phyloP scores from a whole-genome alignment of 192 early-diverging fungal genomes.

The Gamsiella multidivaricata region DNA sequence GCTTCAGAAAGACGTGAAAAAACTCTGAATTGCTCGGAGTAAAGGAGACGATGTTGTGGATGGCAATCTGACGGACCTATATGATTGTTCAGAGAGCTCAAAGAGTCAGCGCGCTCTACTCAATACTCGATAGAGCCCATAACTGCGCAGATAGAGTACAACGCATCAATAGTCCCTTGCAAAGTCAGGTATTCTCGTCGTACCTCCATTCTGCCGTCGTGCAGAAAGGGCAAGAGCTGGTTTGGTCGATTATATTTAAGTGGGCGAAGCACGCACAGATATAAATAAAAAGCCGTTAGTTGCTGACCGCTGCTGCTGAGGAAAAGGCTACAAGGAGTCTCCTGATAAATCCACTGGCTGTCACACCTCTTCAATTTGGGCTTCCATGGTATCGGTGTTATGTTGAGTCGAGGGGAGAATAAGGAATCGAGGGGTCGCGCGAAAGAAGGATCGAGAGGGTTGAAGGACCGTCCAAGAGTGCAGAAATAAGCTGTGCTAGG shows the following conservation, averaged over 20 bases:
- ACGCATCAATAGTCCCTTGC: no score
- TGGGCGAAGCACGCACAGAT: slow-evolving; percentile 24
- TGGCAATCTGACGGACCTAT: slow-evolving; percentile 82
- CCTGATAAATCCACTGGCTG: no score
- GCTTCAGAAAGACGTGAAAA: slow-evolving; percentile 68
- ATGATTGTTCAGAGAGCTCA: no score
- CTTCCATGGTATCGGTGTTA: slow-evolving; percentile 19
- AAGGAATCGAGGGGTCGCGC: not conserved
- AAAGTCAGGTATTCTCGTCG: not conserved
- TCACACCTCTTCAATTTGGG: slow-evolving; percentile 43
- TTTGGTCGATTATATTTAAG: not conserved
- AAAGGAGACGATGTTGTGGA: slow-evolving; percentile 80
- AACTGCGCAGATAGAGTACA: no score
- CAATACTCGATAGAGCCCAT: no score
- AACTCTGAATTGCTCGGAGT: slow-evolving; percentile 69
- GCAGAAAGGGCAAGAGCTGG: slow-evolving; percentile 76
- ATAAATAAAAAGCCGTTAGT: not conserved
- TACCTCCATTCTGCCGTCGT: slow-evolving; percentile 79
- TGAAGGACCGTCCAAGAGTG: no score
- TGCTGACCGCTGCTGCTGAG: no score
- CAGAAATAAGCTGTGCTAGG: not conserved
- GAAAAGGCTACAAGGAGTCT: no score
- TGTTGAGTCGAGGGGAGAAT: not conserved
- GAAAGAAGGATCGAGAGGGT: slow-evolving; percentile 1
- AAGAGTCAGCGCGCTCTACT: no score